Conservation (phyloP, 768 basidiomycete species). For the Trametes gibbosa region DNA sequence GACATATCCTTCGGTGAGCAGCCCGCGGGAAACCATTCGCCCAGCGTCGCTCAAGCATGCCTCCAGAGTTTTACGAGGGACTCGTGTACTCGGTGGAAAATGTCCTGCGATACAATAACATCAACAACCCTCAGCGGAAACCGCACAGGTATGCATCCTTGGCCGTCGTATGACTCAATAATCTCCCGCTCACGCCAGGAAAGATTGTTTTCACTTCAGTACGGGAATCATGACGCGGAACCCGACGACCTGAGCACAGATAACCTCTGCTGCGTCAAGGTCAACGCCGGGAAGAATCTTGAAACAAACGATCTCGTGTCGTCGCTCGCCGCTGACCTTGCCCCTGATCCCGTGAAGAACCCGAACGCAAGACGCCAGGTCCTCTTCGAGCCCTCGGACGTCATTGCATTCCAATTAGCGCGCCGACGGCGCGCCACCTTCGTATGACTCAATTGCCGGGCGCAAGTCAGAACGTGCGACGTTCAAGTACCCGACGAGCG, state of each 20-base stretch:
- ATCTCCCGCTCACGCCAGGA: slow-evolving; percentile 19
- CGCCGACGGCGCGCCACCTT: slow-evolving; percentile 27
- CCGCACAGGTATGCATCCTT: slow-evolving; percentile 31
- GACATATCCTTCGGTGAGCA: slow-evolving; percentile 41
- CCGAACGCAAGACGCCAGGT: slow-evolving; percentile 45
- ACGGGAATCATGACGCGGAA: slow-evolving; percentile 46
- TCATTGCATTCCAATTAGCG: slow-evolving; percentile 56
- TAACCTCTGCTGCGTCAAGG: slow-evolving; percentile 48
- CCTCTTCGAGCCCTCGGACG: slow-evolving; percentile 60
- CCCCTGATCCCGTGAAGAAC: slow-evolving; percentile 25
- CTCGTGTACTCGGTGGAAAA: slow-evolving; percentile 46
- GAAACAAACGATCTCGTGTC: slow-evolving; percentile 57
- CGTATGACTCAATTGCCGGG: slow-evolving; percentile 18
- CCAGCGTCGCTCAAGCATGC: neutral
- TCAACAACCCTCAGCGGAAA: slow-evolving; percentile 1
- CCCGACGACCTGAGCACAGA: slow-evolving; percentile 23
- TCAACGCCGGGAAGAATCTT: slow-evolving; percentile 44
- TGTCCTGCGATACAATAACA: slow-evolving; percentile 17
- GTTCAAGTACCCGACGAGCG: slow-evolving; percentile 59
- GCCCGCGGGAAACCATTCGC: neutral
- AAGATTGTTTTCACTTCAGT: slow-evolving; percentile 55
- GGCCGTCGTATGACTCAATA: neutral
- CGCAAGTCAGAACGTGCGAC: slow-evolving; percentile 28
- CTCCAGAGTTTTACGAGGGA: slow-evolving; percentile 48
- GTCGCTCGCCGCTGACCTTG: slow-evolving; percentile 46